Base-by-base conservation (phyloP, 208 protist species). In the Crithidia sp. region DNA sequence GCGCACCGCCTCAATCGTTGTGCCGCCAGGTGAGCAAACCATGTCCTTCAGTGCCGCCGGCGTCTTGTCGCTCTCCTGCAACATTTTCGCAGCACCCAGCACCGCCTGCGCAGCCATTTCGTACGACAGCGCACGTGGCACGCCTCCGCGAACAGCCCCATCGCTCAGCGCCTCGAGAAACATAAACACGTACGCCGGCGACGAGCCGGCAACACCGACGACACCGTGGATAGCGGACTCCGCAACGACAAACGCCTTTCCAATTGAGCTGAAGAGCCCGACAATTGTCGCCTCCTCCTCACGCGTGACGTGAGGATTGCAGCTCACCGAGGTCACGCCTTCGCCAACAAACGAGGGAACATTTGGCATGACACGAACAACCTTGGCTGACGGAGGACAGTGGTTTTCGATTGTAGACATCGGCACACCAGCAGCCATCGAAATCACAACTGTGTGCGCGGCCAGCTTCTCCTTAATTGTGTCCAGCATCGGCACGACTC, bases 351-450 rank as follows among this genome's bases (percentile, higher is more conserved):
- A 72, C 7, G 75, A 81, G 0, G 97, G 90, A 5, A 97, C 84
- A 76, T 99, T 99, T 13, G 98, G 98, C 98, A 99, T 99, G 1
- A 98, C 95, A 36, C 98, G 90, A 5, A 99, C 73, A 7, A 99
- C 74, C 40, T 91, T 89, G 40, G 82, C 40, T 2, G 74, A 67
- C 3, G 62, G 52, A 0, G 69, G 74, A 4, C 97, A 80, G n/a
- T 84, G 55, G 16, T 79, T 77, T 57, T 95, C 82, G 52, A 98
- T 91, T 7, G 82, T 81, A 7, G 67, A 75, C 37, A 98, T 82
- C 5, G 71, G 86, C 2, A 99, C 86, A 12, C 96, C 96, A 2
- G 96, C 97, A 6, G 95, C 94, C 67, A 99, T 89, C 5, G 95
- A 98, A 45, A 99, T 85, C 65, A 99, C n/a, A 14, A 99, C 47